A percentile compares a stretch with the other conserved stretches of the same genome.
phyloP scores from a whole-genome alignment of 2,329 filamentous ascomycete genomes.

The Dothideomycetidae sp. region DNA sequence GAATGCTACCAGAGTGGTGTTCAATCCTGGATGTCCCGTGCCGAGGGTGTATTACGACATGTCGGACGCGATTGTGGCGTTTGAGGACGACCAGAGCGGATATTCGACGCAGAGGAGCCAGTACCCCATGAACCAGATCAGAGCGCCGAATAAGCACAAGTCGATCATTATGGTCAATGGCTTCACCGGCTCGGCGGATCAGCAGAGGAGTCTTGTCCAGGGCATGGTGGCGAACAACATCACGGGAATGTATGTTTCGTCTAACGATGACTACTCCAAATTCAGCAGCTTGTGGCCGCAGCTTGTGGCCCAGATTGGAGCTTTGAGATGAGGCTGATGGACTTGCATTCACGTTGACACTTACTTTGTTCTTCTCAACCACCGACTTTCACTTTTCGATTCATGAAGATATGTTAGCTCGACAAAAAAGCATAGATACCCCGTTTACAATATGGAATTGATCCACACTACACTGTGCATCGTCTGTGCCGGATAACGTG shows the following conservation, averaged over 20 bases:
- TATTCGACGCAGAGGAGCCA: neutral
- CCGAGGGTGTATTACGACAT: conserved; percentile 1
- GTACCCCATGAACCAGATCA: conserved; percentile 3
- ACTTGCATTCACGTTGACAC: too few relatives aligned
- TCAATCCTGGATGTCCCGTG: conserved; percentile 10
- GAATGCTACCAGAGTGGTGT: conserved; percentile 7
- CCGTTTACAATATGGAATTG: too few relatives aligned
- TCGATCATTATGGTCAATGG: conserved; percentile 2
- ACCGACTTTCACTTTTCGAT: too few relatives aligned
- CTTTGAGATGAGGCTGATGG: too few relatives aligned
- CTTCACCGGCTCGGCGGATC: conserved; percentile 1
- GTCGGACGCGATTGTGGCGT: conserved; percentile 6
- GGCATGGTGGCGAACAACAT: conserved; percentile 7
- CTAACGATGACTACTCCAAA: neutral
- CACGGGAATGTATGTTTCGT: conserved; percentile 5
- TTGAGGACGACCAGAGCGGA: conserved; percentile 4
- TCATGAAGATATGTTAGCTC: too few relatives aligned
- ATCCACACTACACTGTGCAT: too few relatives aligned
- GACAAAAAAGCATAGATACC: too few relatives aligned
- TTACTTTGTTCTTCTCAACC: too few relatives aligned
- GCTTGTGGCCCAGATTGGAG: conserved; percentile 3
- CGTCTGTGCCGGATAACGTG: too few relatives aligned
- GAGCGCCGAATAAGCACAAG: neutral
- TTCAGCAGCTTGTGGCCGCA: conserved; percentile 7
- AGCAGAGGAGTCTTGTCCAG: conserved; percentile 3